Conservation (phyloP, 1,139 yeast genomes). For the Yamadazyma mexicana region DNA sequence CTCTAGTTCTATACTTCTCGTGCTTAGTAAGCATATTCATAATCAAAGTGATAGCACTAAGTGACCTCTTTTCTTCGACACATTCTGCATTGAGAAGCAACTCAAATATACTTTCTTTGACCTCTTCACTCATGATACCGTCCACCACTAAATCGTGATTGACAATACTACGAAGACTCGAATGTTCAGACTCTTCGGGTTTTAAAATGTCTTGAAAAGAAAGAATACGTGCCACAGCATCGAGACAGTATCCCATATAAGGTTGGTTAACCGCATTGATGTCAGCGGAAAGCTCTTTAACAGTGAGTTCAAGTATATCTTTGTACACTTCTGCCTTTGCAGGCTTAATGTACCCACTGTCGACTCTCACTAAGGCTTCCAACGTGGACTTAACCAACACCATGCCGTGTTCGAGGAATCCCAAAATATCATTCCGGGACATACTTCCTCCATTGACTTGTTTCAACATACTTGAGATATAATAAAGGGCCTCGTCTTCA, state of each 20-base stretch:
- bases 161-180: conserved; percentile 11
- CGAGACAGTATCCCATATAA: conserved; percentile 32
- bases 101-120: conserved; percentile 22
- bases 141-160: conserved; percentile 10
- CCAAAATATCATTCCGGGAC: neutral
- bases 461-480: conserved; percentile 1
- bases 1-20: conserved; percentile 21
- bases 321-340: conserved; percentile 2
- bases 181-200: conserved; percentile 19
- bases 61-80: neutral
- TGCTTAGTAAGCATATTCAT: neutral
- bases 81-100: neutral
- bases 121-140: conserved; percentile 12
- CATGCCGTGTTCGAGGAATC: conserved; percentile 7
- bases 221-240: conserved; percentile 49
- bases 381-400: conserved; percentile 7
- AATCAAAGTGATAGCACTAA: neutral
- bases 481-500: conserved; percentile 1
- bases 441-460: conserved; percentile 2
- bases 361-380: conserved; percentile 4
- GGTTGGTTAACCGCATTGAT: conserved; percentile 9
- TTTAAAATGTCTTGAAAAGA: conserved; percentile 45
- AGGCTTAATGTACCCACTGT: neutral
- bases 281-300: conserved; percentile 4
- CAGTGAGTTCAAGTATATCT: conserved; percentile 6